phyloP scores from a whole-genome alignment of 2,329 filamentous ascomycete genomes.

The Colletotrichum sojae region DNA sequence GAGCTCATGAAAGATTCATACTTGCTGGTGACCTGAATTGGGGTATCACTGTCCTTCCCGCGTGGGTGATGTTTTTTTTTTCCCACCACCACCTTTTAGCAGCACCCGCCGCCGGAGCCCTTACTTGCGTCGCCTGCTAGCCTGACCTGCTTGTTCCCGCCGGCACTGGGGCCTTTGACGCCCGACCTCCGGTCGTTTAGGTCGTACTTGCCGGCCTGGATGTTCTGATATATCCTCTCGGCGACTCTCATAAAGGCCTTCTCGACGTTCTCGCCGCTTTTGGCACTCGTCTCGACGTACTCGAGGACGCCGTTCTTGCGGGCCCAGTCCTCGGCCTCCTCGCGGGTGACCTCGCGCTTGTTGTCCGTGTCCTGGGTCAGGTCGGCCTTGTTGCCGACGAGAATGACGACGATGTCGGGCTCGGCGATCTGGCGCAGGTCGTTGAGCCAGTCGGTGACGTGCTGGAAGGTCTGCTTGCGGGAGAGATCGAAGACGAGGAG shows the following conservation, averaged over 20 bases:
- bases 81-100: constrained; percentile 53
- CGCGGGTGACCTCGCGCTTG: constrained; percentile 82
- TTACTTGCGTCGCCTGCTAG: constrained; percentile 57
- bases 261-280: constrained; percentile 95
- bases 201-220: constrained; percentile 95
- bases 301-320: constrained; percentile 86
- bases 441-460: constrained; percentile 93
- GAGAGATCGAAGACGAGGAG: constrained; percentile 97
- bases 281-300: constrained; percentile 97
- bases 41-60: constrained; percentile 40
- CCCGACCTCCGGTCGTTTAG: constrained; percentile 92
- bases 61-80: constrained; percentile 2
- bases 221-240: constrained; percentile 96
- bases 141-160: constrained; percentile 62
- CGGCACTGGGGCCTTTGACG: constrained; percentile 80
- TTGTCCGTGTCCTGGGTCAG: constrained; percentile 71
- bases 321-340: constrained; percentile 94
- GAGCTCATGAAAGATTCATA: constrained; percentile 25
- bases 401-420: constrained; percentile 92
- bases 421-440: constrained; percentile 96
- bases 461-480: constrained; percentile 85
- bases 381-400: constrained; percentile 97
- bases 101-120: constrained; percentile 61
- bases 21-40: constrained; percentile 28
- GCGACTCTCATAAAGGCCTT: constrained; percentile 93